Conservation (phyloP, 805 yeast genomes). For the Sungouiella blattae region DNA sequence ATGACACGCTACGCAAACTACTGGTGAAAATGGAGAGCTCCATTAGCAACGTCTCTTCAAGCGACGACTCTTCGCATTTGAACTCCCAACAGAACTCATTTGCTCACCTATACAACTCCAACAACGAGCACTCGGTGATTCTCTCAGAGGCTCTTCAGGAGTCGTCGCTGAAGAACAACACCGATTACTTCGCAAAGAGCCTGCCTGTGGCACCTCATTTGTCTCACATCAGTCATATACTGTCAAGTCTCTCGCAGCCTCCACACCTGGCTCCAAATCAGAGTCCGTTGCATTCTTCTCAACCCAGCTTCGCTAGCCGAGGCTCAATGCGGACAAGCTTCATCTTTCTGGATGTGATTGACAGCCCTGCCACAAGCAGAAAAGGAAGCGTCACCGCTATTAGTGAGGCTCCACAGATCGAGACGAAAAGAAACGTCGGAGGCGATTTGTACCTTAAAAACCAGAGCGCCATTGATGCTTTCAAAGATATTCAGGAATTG, state of each 20-base stretch:
- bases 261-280: not conserved
- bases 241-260: not conserved
- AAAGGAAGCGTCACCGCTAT: constrained; percentile 18
- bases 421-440: constrained; percentile 43
- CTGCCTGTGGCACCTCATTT: constrained; percentile 19
- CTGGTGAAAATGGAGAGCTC: constrained; percentile 23
- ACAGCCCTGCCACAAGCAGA: constrained; percentile 19
- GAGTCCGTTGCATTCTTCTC: not conserved
- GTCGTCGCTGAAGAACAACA: constrained; percentile 1
- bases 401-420: constrained; percentile 41
- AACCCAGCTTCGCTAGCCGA: not conserved
- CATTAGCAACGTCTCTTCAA: constrained; percentile 21
- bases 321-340: not conserved
- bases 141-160: constrained; percentile 27
- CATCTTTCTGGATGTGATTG: constrained; percentile 32
- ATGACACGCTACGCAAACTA: constrained; percentile 19
- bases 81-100: constrained; percentile 18
- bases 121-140: constrained; percentile 24
- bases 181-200: constrained; percentile 1
- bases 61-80: constrained; percentile 25
- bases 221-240: constrained; percentile 7
- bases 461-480: constrained; percentile 40
- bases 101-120: constrained; percentile 2
- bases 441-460: constrained; percentile 42
- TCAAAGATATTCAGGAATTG: constrained; percentile 39